Evolutionary conservation across 2,329 filamentous ascomycete genomes (phyloP), one percentile per base, ranked within the genome.

Genomic region (Phoma herbarum): DNA sequence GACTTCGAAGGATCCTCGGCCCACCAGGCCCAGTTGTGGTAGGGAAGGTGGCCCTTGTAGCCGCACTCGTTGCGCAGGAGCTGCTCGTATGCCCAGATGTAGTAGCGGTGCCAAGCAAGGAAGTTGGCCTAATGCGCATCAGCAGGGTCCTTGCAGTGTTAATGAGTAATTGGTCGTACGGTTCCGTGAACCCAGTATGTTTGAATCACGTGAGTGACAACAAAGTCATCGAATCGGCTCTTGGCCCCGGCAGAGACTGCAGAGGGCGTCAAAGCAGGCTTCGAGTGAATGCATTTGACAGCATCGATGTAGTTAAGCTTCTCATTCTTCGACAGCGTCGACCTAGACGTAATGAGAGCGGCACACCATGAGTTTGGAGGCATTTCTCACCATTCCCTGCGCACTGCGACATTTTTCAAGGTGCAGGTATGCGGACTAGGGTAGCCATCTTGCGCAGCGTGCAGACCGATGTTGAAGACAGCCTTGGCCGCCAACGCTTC

Each of bases 11-110:
- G 73, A 33, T 86, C 80, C 2, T 75, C 60, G 2, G 80, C 75
- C 72, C 80, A 81, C 51, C 78, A 77, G 2, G 79, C 79, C 82
- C 83, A 86, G 69, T 85, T 82, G 75, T 81, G 81, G 74, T 84
- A 85, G 3, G 79, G 80, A 45, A 78, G 75, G 41, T 73, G 73
- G 48, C 78, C 79, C 9, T 63, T 73, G 56, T 80, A 82, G 33
- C 77, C 78, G 52, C 80, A 81, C 57, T 81, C 79, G 11, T 77
- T 69, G 4, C 69, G 71, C 2, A 81, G 70, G 1, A 77, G 76
- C 48, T 77, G 68, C 51, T 82, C 80, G 60, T 79, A 81, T 1
- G 72, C 65, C 71, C 80, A 76, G 7, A 72, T 75, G 59, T 76
- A 80, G 63, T 79, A 79, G 2, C 79, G 71, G 59, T 81, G 79